Evolutionary conservation across 2,329 filamentous ascomycete genomes (phyloP).

Genomic region (Botryotinia convoluta): DNA sequence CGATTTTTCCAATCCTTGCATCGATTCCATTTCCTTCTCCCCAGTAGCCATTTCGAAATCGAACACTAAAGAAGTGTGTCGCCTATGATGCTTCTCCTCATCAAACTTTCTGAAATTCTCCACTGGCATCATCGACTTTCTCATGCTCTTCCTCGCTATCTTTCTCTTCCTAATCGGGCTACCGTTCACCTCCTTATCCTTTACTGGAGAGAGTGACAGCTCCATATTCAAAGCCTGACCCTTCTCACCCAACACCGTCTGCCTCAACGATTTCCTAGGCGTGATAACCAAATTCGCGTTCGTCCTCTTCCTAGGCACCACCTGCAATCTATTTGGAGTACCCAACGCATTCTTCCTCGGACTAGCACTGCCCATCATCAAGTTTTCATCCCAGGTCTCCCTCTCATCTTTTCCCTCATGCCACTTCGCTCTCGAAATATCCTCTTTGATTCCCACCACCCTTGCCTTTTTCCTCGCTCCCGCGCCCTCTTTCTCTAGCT

Average conservation of each 20-base stretch:
- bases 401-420: constrained; percentile 21
- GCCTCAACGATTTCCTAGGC: constrained; percentile 33
- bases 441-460: constrained; percentile 34
- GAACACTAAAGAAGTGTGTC: constrained; percentile 7
- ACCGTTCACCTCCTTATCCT: background rate
- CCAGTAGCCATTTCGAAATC: constrained; percentile 5
- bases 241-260: constrained; percentile 20
- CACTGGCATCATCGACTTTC: constrained; percentile 21
- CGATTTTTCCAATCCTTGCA: background rate
- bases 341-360: constrained; percentile 26
- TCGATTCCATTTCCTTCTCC: background rate
- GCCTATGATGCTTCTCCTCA: constrained; percentile 10
- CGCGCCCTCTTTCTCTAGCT: constrained; percentile 39
- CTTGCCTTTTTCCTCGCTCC: constrained; percentile 41
- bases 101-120: background rate
- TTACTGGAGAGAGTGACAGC: background rate
- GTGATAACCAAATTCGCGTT: constrained; percentile 38
- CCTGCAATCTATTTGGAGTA: constrained; percentile 4
- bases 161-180: constrained; percentile 28
- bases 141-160: constrained; percentile 29
- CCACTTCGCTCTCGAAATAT: constrained; percentile 39
- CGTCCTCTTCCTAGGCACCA: constrained; percentile 36
- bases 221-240: background rate
- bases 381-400: background rate
- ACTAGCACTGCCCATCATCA: constrained; percentile 14